Evolutionary conservation across 2,329 filamentous ascomycete genomes (phyloP).

Genomic region (Neoarthrinium moseri): DNA sequence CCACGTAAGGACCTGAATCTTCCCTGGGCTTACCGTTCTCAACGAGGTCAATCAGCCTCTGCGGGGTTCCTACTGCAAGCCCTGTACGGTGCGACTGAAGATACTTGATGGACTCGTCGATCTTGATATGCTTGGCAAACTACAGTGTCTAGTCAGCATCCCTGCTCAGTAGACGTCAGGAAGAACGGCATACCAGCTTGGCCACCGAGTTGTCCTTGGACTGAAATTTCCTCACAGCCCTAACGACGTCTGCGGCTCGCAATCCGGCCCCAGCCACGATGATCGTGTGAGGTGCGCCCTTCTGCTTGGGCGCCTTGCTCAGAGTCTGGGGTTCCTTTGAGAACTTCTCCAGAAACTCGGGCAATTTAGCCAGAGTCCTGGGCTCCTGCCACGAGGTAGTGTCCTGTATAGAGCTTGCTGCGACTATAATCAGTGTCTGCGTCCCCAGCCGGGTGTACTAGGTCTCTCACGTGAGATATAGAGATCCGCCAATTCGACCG

Average conservation of each 20-base stretch:
- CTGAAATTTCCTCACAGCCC: constrained; percentile 74
- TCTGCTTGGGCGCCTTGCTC: constrained; percentile 63
- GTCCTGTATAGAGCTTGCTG: constrained; percentile 74
- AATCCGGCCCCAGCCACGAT: constrained; percentile 84
- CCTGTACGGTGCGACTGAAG: constrained; percentile 71
- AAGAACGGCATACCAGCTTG: constrained; percentile 60
- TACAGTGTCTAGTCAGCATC: constrained; percentile 23
- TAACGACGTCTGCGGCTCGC: constrained; percentile 79
- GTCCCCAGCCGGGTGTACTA: no score
- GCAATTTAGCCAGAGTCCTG: constrained; percentile 70
- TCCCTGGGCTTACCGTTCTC: constrained; percentile 62
- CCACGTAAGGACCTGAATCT: background rate
- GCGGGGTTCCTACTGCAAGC: constrained; percentile 87
- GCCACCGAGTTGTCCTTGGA: constrained; percentile 75
- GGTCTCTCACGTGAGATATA: constrained; percentile 67
- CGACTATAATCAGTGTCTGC: constrained; percentile 7
- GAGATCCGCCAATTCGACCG: constrained; percentile 80
- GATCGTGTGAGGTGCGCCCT: constrained; percentile 79
- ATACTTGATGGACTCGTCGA: constrained; percentile 79
- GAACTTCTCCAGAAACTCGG: constrained; percentile 73
- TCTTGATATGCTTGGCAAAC: constrained; percentile 97
- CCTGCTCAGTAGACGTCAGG: background rate
- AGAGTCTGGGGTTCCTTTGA: constrained; percentile 58
- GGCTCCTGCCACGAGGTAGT: constrained; percentile 71
- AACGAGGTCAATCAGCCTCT: constrained; percentile 77